phyloP scores from a whole-genome alignment of 106 monocot genomes.

The Triglochin maritima region DNA sequence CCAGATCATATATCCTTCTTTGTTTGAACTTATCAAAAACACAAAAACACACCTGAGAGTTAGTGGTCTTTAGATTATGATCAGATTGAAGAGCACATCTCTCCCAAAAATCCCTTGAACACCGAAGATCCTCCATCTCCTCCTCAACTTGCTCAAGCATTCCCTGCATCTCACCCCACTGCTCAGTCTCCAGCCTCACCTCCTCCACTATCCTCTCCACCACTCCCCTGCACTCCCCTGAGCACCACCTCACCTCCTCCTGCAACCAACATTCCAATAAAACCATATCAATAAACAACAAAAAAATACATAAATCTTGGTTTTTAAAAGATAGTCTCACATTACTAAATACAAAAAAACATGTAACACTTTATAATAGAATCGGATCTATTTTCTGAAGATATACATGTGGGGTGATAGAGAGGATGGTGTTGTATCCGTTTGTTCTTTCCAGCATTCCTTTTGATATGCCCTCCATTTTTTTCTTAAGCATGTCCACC shows the following conservation, averaged over 20 bases:
- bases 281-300: neutral
- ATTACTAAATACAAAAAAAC: no score
- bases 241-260: conserved; percentile 16
- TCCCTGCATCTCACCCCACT: conserved; percentile 70
- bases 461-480: conserved; percentile 65
- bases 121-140: conserved; percentile 74
- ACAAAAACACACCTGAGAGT: conserved; percentile 24
- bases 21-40: no score
- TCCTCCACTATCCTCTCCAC: conserved; percentile 55
- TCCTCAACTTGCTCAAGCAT: conserved; percentile 59
- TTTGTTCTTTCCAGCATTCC: conserved; percentile 59
- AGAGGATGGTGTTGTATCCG: conserved; percentile 18
- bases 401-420: neutral
- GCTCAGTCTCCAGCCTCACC: conserved; percentile 50
- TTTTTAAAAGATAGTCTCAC: neutral
- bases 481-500: conserved; percentile 63
- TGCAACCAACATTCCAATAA: neutral
- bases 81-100: conserved; percentile 49
- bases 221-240: conserved; percentile 45
- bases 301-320: neutral
- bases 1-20: no score
- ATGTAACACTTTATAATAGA: no score
- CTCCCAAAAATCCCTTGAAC: conserved; percentile 64
- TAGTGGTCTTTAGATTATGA: conserved; percentile 27
- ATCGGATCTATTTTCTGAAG: neutral